Conservation (phyloP, 495 filamentous ascomycete genomes). For the Recurvomyces mirabilis region DNA sequence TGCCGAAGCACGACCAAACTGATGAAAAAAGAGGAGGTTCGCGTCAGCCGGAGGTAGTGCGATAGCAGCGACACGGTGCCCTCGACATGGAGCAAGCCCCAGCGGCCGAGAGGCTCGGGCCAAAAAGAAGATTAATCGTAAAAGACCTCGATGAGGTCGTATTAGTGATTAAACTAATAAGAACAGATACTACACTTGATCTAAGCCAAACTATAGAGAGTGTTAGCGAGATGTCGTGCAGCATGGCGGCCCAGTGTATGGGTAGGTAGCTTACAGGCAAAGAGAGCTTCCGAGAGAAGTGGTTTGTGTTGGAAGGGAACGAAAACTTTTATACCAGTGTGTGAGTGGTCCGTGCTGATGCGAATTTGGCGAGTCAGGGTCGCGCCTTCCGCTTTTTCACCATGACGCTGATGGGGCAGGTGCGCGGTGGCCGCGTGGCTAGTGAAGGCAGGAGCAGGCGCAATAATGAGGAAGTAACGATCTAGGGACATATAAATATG, state of each 20-base stretch:
- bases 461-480: too few species aligned
- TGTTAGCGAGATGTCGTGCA: neutral
- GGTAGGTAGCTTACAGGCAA: constrained; percentile 20
- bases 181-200: constrained; percentile 26
- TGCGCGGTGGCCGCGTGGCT: too few species aligned
- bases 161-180: constrained; percentile 24
- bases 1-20: neutral
- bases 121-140: constrained; percentile 35
- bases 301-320: too few species aligned
- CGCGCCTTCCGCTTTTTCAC: too few species aligned
- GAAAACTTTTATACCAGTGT: too few species aligned
- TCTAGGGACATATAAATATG: too few species aligned
- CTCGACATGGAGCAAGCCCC: constrained; percentile 64
- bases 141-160: constrained; percentile 14
- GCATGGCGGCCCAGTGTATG: neutral
- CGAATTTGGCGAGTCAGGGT: too few species aligned
- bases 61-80: constrained; percentile 77
- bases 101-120: constrained; percentile 48
- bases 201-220: too few species aligned
- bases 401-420: too few species aligned
- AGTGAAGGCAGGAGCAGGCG: too few species aligned
- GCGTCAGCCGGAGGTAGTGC: constrained; percentile 77
- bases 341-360: too few species aligned
- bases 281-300: neutral
- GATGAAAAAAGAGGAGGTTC: constrained; percentile 44